Conservation (phyloP, 129 eudicot genomes). For the Artemisia argyi region DNA sequence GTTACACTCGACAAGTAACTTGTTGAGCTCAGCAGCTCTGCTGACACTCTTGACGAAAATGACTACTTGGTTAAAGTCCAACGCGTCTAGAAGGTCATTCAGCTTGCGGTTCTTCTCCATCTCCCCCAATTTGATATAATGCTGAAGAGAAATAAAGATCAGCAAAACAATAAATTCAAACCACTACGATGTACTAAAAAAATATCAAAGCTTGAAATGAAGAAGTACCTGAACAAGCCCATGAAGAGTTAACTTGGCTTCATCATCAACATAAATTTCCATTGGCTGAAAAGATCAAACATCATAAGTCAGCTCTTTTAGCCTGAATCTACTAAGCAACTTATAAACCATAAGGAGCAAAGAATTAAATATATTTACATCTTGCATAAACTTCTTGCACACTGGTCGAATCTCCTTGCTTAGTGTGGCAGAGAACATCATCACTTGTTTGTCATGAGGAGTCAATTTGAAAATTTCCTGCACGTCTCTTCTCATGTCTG, state of each 20-base stretch:
- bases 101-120: constrained; percentile 90
- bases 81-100: constrained; percentile 86
- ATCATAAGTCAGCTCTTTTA: background rate
- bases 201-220: background rate
- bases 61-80: constrained; percentile 94
- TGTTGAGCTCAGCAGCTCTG: constrained; percentile 93
- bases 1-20: constrained; percentile 84
- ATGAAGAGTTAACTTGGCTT: constrained; percentile 91
- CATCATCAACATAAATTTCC: constrained; percentile 97
- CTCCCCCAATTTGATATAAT: constrained; percentile 86
- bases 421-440: constrained; percentile 97
- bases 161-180: background rate
- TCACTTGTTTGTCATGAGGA: constrained; percentile 98
- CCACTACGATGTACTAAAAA: background rate
- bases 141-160: constrained; percentile 40
- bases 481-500: constrained; percentile 96
- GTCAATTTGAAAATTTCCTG: constrained; percentile 96
- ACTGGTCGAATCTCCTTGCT: constrained; percentile 99
- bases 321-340: constrained; percentile 15
- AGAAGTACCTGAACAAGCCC: constrained; percentile 87
- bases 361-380: constrained; percentile 63
- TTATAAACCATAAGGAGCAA: background rate
- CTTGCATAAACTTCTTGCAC: constrained; percentile 99
- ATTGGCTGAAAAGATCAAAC: constrained; percentile 72
- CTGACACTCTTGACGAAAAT: constrained; percentile 91